Percentiles rank a stretch among this genome's conserved stretches.
Conservation (phyloP, 768 basidiomycete species). For the Auricularia sp. region DNA sequence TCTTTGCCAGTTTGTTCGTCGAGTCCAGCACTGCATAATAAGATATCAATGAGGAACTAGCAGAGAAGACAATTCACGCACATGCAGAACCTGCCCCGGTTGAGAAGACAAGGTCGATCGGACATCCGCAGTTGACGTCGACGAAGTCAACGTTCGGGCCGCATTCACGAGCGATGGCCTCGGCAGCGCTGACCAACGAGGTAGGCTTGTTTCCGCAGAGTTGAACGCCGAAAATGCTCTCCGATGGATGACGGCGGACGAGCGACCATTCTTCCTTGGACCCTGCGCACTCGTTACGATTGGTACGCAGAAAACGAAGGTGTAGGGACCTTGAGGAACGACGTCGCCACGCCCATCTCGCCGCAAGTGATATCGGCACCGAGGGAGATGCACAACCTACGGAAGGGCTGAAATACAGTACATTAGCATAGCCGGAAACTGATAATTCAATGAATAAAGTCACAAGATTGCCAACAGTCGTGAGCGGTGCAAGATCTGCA, state of each 20-base stretch:
- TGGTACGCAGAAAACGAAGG: neutral
- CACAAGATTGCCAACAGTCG: slow-evolving; percentile 92
- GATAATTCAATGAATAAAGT: slow-evolving; percentile 13
- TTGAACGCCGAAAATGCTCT: slow-evolving; percentile 83
- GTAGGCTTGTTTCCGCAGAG: slow-evolving; percentile 81
- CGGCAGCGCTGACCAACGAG: slow-evolving; percentile 69
- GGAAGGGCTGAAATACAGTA: slow-evolving; percentile 59
- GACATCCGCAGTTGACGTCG: slow-evolving; percentile 94
- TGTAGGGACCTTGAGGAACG: slow-evolving; percentile 43
- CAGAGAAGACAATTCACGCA: slow-evolving; percentile 30
- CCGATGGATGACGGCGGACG: slow-evolving; percentile 78
- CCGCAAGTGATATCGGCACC: slow-evolving; percentile 94
- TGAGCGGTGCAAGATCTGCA: slow-evolving; percentile 66
- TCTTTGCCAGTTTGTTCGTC: slow-evolving; percentile 72
- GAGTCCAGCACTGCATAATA: slow-evolving; percentile 62
- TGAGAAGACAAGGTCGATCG: slow-evolving; percentile 92
- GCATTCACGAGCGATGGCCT: slow-evolving; percentile 64
- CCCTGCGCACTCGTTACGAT: slow-evolving; percentile 25
- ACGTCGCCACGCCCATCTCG: slow-evolving; percentile 93
- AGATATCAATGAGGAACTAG: neutral
- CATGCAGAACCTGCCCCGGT: slow-evolving; percentile 82
- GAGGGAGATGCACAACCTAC: slow-evolving; percentile 72
- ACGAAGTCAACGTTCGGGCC: slow-evolving; percentile 71
- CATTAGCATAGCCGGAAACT: slow-evolving; percentile 1
- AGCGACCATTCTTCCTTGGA: slow-evolving; percentile 94